Conservation (phyloP, 2,329 filamentous ascomycete species). For the Pseudogymnoascus sp. region DNA sequence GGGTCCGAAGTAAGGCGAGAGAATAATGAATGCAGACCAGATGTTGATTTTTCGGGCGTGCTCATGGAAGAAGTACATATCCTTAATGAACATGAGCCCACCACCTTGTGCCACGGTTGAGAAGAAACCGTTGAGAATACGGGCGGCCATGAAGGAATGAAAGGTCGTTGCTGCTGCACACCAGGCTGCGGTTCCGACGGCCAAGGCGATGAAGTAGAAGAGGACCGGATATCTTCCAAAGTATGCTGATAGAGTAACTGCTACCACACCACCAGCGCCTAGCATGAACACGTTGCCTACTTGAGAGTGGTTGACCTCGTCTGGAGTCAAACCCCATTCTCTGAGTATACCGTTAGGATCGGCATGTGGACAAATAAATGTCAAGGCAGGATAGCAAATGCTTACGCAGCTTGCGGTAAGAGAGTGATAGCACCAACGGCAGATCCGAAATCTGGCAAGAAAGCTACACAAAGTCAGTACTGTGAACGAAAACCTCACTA, state of each 20-base stretch:
- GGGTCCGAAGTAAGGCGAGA: conserved; percentile 39
- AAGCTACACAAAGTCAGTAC: not conserved
- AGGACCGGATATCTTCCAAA: conserved; percentile 36
- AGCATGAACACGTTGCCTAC: conserved; percentile 46
- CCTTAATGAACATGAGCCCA: conserved; percentile 46
- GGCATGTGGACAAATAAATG: not conserved
- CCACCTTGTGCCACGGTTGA: conserved; percentile 19
- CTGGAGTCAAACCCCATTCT: conserved; percentile 20
- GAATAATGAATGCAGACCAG: conserved; percentile 35
- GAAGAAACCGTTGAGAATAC: conserved; percentile 22
- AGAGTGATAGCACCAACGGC: conserved; percentile 7
- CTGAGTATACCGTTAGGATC: not conserved
- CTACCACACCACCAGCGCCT: conserved; percentile 10
- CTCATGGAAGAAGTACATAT: conserved; percentile 53
- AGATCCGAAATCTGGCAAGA: conserved; percentile 10
- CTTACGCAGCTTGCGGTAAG: not conserved
- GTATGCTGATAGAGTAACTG: conserved; percentile 33
- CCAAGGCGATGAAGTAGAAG: conserved; percentile 12
- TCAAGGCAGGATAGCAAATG: conserved; percentile 21
- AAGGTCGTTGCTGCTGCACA: conserved; percentile 11
- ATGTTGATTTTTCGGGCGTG: conserved; percentile 40
- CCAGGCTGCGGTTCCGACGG: conserved; percentile 10
- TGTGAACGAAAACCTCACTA: not conserved
- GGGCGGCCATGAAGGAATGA: conserved; percentile 9
- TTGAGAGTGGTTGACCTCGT: conserved; percentile 43